A percentile compares a stretch with the other conserved stretches of the same genome.
Conservation (phyloP, 306 rosid genomes). For the Prinsepia uniflora region DNA sequence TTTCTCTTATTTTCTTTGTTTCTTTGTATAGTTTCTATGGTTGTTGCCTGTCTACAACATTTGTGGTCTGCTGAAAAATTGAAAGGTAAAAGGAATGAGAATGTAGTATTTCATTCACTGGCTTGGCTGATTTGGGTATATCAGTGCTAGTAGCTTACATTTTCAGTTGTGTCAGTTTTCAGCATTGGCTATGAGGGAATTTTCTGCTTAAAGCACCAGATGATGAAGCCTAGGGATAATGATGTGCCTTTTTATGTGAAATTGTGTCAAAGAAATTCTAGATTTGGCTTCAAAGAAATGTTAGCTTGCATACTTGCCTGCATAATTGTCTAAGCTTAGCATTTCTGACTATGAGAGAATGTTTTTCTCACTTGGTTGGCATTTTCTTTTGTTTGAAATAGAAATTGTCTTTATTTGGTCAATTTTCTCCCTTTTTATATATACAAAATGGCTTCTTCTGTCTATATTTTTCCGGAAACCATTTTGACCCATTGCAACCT, state of each 20-base stretch:
- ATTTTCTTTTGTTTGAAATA: neutral
- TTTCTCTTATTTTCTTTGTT: slow-evolving; percentile 16
- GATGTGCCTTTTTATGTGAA: neutral
- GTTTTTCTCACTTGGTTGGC: neutral
- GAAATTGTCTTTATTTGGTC: neutral
- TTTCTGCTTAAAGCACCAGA: slow-evolving; percentile 1
- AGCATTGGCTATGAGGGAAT: slow-evolving; percentile 1
- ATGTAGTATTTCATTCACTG: neutral
- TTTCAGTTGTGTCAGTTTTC: neutral
- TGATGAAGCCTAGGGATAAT: neutral
- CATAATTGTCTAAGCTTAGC: neutral
- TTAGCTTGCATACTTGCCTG: neutral
- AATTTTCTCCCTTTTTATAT: neutral
- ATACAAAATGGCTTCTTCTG: neutral
- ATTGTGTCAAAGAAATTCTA: neutral
- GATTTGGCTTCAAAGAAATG: neutral
- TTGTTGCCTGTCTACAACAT: neutral
- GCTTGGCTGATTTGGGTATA: neutral
- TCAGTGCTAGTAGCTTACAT: neutral
- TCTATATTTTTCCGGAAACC: slow-evolving; percentile 1
- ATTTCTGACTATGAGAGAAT: neutral
- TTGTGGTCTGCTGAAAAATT: slow-evolving; percentile 1
- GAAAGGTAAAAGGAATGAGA: neutral
- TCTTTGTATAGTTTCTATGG: neutral
- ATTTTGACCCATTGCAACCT: slow-evolving; percentile 20